Percentiles rank a stretch among this genome's conserved stretches.
Conservation (phyloP, 768 basidiomycete genomes). For the Collybia sordida region DNA sequence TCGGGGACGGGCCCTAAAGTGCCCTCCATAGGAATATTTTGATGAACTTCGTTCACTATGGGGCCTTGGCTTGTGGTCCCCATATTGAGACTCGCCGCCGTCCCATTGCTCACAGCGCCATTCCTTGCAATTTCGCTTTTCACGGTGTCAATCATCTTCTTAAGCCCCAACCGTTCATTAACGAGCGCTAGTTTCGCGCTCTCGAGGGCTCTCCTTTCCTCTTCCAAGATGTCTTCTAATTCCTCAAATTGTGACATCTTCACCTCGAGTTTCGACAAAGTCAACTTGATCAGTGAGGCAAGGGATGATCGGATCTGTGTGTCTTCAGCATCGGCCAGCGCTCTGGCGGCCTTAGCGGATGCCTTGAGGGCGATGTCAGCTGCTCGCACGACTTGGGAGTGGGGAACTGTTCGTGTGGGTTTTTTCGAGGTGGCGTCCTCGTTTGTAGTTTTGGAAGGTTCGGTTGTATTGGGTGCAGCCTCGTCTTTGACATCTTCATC, state of each 20-base stretch:
- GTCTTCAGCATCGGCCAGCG: constrained; percentile 84
- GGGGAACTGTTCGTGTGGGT: constrained; percentile 47
- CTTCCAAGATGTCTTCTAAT: constrained; percentile 88
- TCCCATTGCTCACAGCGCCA: constrained; percentile 30
- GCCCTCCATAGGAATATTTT: constrained; percentile 43
- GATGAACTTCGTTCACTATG: constrained; percentile 50
- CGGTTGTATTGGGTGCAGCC: constrained; percentile 16
- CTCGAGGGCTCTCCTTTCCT: constrained; percentile 85
- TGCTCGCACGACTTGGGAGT: constrained; percentile 77
- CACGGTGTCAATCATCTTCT: constrained; percentile 70
- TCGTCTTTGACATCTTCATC: constrained; percentile 39
- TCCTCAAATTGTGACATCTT: constrained; percentile 96
- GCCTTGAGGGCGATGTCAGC: constrained; percentile 87
- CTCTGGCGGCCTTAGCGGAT: constrained; percentile 80
- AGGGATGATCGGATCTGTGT: constrained; percentile 75
- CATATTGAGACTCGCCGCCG: constrained; percentile 36
- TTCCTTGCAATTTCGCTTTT: constrained; percentile 62
- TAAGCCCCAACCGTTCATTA: constrained; percentile 72
- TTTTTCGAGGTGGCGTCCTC: constrained; percentile 42
- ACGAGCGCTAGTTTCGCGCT: constrained; percentile 76
- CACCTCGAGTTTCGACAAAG: constrained; percentile 84
- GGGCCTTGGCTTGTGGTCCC: constrained; percentile 65
- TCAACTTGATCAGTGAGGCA: constrained; percentile 82
- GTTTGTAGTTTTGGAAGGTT: constrained; percentile 21
- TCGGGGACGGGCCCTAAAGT: constrained; percentile 56